These are phyloP conservation scores for Exobasidium cylindrosporum DNA, from an alignment of 1,284 basidiomycete genomes.

Conservation along the genomic window DNA sequence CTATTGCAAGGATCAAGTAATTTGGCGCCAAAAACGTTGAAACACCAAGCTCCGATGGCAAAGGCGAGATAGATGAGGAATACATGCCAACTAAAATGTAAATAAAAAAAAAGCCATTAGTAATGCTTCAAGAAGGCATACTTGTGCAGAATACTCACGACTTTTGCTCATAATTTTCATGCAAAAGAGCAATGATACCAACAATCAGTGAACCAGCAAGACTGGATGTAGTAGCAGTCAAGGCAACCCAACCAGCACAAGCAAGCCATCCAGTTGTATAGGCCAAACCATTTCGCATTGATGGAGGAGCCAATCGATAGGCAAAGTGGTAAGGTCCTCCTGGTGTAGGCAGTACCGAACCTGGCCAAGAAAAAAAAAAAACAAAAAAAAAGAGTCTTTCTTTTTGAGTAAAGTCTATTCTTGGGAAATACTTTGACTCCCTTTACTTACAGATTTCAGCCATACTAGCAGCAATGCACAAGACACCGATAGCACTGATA, in stretches of 20 bases:
- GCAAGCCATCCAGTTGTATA: slow-evolving; percentile 45
- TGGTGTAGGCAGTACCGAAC: slow-evolving; percentile 35
- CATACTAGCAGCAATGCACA: slow-evolving; percentile 53
- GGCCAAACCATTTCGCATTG: slow-evolving; percentile 37
- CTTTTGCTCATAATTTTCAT: slow-evolving; percentile 47
- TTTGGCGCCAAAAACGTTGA: slow-evolving; percentile 40
- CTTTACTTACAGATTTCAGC: slow-evolving; percentile 49
- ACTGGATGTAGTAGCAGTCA: slow-evolving; percentile 50
- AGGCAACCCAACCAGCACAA: slow-evolving; percentile 55
- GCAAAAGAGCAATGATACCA: slow-evolving; percentile 55
- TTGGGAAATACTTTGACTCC: background rate
- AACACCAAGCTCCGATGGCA: slow-evolving; percentile 28
- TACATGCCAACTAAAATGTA: slow-evolving; percentile 32
- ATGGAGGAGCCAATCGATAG: slow-evolving; percentile 48
- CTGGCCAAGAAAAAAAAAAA: no score
- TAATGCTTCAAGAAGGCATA: slow-evolving; percentile 30
- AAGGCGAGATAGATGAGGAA: slow-evolving; percentile 45
- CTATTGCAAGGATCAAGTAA: slow-evolving; percentile 33
- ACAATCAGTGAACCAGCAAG: slow-evolving; percentile 52
- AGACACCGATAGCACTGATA: slow-evolving; percentile 50
- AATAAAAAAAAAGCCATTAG: background rate
- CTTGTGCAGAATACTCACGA: slow-evolving; percentile 32
- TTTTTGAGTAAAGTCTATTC: no score
- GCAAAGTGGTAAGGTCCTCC: slow-evolving; percentile 58
- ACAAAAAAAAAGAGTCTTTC: slow-evolving; percentile 5